phyloP scores from a whole-genome alignment of 331 rosid species.

The Acacia pycnantha region DNA sequence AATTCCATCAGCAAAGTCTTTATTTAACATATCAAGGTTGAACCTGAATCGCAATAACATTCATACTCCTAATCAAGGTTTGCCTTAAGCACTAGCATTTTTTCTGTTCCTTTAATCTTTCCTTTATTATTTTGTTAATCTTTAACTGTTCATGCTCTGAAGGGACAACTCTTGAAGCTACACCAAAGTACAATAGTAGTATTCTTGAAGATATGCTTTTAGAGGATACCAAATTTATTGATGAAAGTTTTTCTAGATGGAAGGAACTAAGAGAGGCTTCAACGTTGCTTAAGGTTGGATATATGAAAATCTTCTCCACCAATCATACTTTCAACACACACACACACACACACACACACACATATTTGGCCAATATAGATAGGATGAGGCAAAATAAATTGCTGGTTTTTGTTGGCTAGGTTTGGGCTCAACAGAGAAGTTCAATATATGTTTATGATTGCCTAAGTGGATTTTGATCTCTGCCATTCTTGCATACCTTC shows the following conservation, averaged over 20 bases:
- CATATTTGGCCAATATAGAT: neutral
- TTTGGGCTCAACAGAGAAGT: conserved; percentile 83
- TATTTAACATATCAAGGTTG: conserved; percentile 62
- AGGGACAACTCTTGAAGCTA: conserved; percentile 61
- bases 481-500: conserved; percentile 66
- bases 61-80: conserved; percentile 64
- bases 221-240: conserved; percentile 58
- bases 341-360: neutral
- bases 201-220: conserved; percentile 87
- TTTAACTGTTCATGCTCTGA: conserved; percentile 23
- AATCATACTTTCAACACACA: neutral
- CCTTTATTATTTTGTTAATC: conserved; percentile 24
- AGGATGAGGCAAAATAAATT: neutral
- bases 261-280: conserved; percentile 73
- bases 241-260: conserved; percentile 54
- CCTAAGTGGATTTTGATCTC: conserved; percentile 76
- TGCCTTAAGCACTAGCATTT: conserved; percentile 3
- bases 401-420: conserved; percentile 43
- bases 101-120: conserved; percentile 4
- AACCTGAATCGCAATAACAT: conserved; percentile 70
- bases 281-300: conserved; percentile 70
- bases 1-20: conserved; percentile 64
- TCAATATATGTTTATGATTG: conserved; percentile 75
- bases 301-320: neutral
- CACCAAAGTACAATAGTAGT: conserved; percentile 88